A percentile compares a stretch with the other conserved stretches of the same genome.
These are phyloP conservation scores for Gautieria morchelliformis DNA, from an alignment of 768 basidiomycete genomes.

Conservation along the genomic window DNA sequence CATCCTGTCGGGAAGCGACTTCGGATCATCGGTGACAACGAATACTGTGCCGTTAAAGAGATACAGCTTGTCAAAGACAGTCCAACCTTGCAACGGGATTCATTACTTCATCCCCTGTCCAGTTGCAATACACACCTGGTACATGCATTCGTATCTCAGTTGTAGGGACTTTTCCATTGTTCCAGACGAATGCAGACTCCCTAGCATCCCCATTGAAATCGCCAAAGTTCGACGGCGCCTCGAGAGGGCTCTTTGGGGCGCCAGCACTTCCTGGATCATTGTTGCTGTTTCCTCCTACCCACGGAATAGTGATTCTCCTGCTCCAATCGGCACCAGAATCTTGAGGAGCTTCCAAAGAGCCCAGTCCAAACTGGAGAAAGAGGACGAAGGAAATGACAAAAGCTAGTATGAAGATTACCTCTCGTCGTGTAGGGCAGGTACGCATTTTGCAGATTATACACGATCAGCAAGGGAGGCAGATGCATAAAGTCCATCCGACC, in stretches of 20 bases:
- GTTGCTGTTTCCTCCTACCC: constrained; percentile 2
- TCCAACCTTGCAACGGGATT: constrained; percentile 57
- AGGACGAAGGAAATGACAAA: constrained; percentile 40
- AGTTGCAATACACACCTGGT: constrained; percentile 41
- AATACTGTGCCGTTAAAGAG: constrained; percentile 73
- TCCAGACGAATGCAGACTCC: constrained; percentile 26
- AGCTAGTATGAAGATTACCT: constrained; percentile 39
- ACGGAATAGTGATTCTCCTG: constrained; percentile 9
- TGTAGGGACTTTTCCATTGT: constrained; percentile 31
- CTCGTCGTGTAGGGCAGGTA: constrained; percentile 41
- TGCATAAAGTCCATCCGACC: not conserved
- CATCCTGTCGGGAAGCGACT: constrained; percentile 50
- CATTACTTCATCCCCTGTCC: not conserved
- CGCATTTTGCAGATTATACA: not conserved
- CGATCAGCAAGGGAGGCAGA: not conserved
- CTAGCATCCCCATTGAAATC: constrained; percentile 15
- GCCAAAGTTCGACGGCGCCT: constrained; percentile 12
- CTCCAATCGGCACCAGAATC: constrained; percentile 7
- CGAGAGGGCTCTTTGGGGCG: not conserved
- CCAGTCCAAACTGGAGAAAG: constrained; percentile 25
- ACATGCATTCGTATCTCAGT: constrained; percentile 69
- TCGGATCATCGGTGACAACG: constrained; percentile 68
- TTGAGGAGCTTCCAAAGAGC: constrained; percentile 13
- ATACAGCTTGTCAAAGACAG: constrained; percentile 78
- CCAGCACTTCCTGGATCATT: not conserved